Evolutionary conservation across 257 asterid genomes (phyloP), one percentile per base, ranked within the genome.

Genomic region (Nicotiana undulata): DNA sequence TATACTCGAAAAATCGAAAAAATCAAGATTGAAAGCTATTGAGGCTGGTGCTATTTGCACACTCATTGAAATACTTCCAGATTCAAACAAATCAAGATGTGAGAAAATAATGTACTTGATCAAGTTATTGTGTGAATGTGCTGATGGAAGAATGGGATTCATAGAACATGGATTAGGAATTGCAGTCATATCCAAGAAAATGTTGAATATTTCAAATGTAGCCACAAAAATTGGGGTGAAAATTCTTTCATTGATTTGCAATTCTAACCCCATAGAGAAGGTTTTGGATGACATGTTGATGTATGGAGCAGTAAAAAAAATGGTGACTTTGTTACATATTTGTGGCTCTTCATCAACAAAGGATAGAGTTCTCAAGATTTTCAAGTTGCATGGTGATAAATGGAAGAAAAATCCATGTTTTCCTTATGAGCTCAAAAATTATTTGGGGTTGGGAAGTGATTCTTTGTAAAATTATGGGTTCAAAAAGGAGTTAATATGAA

Each of bases 381-480:
- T 95, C 89, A 92, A 91, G 85, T 3, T 88, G 84, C 99, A 92
- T 87, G 91, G 89, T 49, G 79, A 85, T 53, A 83, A 83, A 79
- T 95, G 99, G 99, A 86, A 86, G 88, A 81, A 88, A 7, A 87
- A 87, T 80, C 95, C 97, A n/a, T 95, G 99, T 86, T 92, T 92
- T 29, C 92, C 99, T 12, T 52, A 37, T 7, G 95, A 92, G 63
- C 76, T 90, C 44, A 87, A 81, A 88, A 89, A 79, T 52, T 90
- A 89, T 77, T 82, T 91, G 86, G 98, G 97, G 17, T 68, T 84
- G 81, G 90, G 85, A 31, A 81, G 80, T 81, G 87, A 79, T 55
- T 31, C 79, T 79, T 83, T 75, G 22, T 83, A 65, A 61, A 56
- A 0, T 3, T 4, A 40, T 18, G 24, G 22, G 56, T 3, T 56